Evolutionary conservation across 257 asterid species (phyloP).

Genomic region (Solanum chmielewskii): DNA sequence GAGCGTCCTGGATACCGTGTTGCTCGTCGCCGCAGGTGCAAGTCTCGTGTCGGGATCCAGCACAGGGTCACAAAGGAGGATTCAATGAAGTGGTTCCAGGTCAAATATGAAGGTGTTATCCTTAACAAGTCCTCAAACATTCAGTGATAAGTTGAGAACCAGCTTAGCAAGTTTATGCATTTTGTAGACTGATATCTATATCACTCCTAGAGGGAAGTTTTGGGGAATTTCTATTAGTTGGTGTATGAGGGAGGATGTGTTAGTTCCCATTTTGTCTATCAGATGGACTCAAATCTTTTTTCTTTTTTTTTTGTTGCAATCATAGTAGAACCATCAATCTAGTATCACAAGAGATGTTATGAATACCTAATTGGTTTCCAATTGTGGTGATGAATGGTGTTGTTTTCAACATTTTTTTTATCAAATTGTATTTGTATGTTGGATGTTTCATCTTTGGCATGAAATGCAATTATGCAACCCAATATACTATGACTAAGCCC

Average conservation of each 20-base stretch:
- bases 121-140: conserved; percentile 61
- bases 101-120: conserved; percentile 69
- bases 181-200: not conserved
- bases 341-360: not conserved
- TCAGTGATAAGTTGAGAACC: not conserved
- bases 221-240: not conserved
- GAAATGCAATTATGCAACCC: not conserved
- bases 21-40: conserved; percentile 75
- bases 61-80: conserved; percentile 73
- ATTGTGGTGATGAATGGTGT: not conserved
- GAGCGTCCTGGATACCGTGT: conserved; percentile 74
- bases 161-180: not conserved
- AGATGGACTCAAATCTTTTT: not conserved
- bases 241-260: not conserved
- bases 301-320: not conserved
- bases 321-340: not conserved
- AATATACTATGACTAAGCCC: not conserved
- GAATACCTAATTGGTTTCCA: not conserved
- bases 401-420: not conserved
- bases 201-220: not conserved
- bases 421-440: not conserved
- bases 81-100: conserved; percentile 77
- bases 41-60: conserved; percentile 66
- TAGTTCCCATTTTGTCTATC: not conserved
- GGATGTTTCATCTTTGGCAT: not conserved